Percentiles rank a stretch among this genome's conserved stretches.
These are phyloP conservation scores for Neobulgaria alba DNA, from an alignment of 2,329 filamentous ascomycete species.

Conservation along the genomic window DNA sequence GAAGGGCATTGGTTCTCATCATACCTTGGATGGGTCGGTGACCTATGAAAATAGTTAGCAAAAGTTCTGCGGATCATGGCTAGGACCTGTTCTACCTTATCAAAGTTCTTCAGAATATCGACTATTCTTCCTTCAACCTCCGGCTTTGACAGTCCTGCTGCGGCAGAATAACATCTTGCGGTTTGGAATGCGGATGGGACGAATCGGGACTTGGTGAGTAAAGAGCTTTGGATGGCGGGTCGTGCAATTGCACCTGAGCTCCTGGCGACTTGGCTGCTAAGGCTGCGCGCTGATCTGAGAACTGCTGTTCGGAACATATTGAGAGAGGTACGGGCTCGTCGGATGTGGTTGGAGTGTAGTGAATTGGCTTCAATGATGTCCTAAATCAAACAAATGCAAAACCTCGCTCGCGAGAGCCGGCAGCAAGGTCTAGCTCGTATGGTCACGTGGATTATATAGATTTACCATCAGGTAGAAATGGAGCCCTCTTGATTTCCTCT, in stretches of 20 bases:
- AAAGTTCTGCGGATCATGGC: slow-evolving; percentile 6
- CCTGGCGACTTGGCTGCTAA: slow-evolving; percentile 41
- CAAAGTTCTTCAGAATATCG: slow-evolving; percentile 88
- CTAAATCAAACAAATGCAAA: slow-evolving; percentile 1
- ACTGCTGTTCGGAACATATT: slow-evolving; percentile 86
- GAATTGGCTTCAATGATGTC: slow-evolving; percentile 8
- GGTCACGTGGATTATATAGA: slow-evolving; percentile 21
- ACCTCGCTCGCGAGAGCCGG: not conserved
- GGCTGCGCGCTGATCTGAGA: slow-evolving; percentile 61
- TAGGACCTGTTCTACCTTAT: slow-evolving; percentile 69
- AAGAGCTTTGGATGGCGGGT: slow-evolving; percentile 48
- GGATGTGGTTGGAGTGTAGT: slow-evolving; percentile 8
- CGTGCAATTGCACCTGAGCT: slow-evolving; percentile 46
- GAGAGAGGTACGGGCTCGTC: slow-evolving; percentile 23
- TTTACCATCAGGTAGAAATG: no score
- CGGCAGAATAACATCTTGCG: slow-evolving; percentile 80
- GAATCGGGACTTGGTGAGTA: slow-evolving; percentile 53
- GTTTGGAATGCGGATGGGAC: slow-evolving; percentile 58
- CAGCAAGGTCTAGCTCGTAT: slow-evolving; percentile 13
- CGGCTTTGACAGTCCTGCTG: slow-evolving; percentile 65
- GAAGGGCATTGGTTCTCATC: slow-evolving; percentile 12
- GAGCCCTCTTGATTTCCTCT: no score
- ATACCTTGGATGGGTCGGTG: slow-evolving; percentile 55
- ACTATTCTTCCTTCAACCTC: slow-evolving; percentile 91
- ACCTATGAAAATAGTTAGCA: slow-evolving; percentile 42